These are phyloP conservation scores for Saturnispora kantuleensis DNA, from an alignment of 805 yeast genomes.

Conservation along the genomic window DNA sequence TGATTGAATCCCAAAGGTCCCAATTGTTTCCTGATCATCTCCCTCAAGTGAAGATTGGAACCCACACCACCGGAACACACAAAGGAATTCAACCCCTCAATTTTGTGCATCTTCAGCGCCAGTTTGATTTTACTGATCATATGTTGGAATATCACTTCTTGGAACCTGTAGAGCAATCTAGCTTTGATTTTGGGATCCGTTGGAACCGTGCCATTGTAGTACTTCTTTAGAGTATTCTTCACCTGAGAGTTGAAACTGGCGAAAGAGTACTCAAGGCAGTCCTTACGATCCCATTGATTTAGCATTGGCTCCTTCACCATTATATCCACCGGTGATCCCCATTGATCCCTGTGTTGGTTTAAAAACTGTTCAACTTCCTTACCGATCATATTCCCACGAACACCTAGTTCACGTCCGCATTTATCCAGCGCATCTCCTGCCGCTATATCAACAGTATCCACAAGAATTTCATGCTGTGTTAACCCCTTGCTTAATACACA, in stretches of 20 bases:
- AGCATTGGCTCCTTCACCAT: slow-evolving; percentile 40
- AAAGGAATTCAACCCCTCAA: slow-evolving; percentile 34
- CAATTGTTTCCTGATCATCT: slow-evolving; percentile 31
- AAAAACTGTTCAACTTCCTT: slow-evolving; percentile 62
- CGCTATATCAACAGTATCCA: slow-evolving; percentile 78
- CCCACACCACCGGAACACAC: slow-evolving; percentile 96
- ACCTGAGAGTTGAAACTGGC: slow-evolving; percentile 46
- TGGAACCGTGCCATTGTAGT: slow-evolving; percentile 14
- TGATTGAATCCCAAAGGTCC: slow-evolving; percentile 24
- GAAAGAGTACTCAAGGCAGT: slow-evolving; percentile 56
- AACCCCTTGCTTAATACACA: slow-evolving; percentile 57
- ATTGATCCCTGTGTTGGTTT: slow-evolving; percentile 23
- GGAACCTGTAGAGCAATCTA: slow-evolving; percentile 48
- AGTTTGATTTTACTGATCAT: slow-evolving; percentile 52
- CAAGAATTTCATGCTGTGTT: slow-evolving; percentile 58
- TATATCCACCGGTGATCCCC: slow-evolving; percentile 23
- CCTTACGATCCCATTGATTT: slow-evolving; percentile 36
- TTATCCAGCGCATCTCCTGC: slow-evolving; percentile 91
- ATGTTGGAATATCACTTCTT: slow-evolving; percentile 63
- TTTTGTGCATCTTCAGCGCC: slow-evolving; percentile 33
- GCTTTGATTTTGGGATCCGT: slow-evolving; percentile 24
- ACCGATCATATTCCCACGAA: slow-evolving; percentile 78
- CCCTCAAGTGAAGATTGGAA: slow-evolving; percentile 51
- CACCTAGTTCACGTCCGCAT: slow-evolving; percentile 78
- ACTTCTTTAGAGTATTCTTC: slow-evolving; percentile 20